These are phyloP conservation scores for Populus hybrid DNA, from an alignment of 441 rosid genomes.

Conservation along the genomic window DNA sequence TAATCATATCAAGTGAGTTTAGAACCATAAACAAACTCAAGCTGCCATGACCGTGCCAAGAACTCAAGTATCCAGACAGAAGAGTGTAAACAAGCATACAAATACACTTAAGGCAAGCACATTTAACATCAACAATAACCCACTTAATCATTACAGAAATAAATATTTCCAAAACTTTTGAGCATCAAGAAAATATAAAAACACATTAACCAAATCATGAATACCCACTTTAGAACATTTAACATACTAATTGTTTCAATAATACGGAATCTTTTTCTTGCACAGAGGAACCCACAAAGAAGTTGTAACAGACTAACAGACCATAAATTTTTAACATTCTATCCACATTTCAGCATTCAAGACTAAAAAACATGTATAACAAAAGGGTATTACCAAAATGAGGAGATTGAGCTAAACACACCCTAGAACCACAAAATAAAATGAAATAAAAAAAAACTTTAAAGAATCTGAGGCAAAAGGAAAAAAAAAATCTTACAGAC, in stretches of 20 bases:
- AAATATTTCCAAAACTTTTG: background rate
- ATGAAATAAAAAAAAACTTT: background rate
- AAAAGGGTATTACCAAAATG: background rate
- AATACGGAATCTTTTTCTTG: background rate
- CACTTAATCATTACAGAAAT: background rate
- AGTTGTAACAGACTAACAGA: background rate
- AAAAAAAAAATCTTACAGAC: constrained; percentile 31
- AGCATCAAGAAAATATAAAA: background rate
- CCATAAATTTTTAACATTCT: background rate
- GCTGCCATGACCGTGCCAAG: background rate
- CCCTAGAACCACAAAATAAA: background rate
- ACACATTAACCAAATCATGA: background rate
- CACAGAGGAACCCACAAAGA: background rate
- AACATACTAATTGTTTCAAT: background rate
- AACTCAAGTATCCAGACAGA: background rate
- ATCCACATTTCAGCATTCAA: background rate
- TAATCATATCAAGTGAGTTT: background rate
- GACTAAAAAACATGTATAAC: too few relatives aligned
- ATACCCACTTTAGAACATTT: background rate
- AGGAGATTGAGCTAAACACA: background rate
- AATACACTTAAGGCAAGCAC: background rate
- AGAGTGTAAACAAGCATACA: background rate
- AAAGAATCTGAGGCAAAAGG: background rate
- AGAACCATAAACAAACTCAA: background rate
- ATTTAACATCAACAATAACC: background rate